Percentiles rank a stretch among this genome's conserved stretches.
These are phyloP conservation scores for Verticillium dahliae DNA, from an alignment of 2,329 filamentous ascomycete species.

Conservation along the genomic window DNA sequence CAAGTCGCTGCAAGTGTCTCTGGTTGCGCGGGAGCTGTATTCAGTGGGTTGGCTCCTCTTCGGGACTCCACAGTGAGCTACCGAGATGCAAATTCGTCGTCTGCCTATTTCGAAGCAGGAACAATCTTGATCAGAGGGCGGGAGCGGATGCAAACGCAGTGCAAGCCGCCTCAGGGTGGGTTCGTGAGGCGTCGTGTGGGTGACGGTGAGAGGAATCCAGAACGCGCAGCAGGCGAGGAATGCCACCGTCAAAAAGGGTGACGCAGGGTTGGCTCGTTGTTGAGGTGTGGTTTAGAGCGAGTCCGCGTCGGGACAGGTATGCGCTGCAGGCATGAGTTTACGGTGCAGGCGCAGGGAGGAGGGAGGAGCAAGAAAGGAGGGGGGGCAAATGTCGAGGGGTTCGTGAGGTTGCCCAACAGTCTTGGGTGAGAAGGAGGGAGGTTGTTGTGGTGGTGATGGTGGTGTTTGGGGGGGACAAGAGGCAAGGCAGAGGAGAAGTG, in stretches of 20 bases:
- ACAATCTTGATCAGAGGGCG: neutral
- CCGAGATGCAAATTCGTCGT: neutral
- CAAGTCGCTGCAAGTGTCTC: neutral
- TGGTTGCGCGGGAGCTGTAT: neutral
- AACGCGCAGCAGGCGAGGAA: neutral
- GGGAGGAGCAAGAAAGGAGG: neutral
- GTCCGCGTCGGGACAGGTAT: neutral
- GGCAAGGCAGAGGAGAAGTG: constrained; percentile 2
- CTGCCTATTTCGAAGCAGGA: neutral
- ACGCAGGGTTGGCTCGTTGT: neutral
- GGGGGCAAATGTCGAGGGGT: neutral
- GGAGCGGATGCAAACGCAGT: neutral
- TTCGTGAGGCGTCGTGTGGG: neutral
- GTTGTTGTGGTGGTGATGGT: constrained; percentile 1
- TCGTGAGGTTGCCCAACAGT: neutral
- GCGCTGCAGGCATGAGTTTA: neutral
- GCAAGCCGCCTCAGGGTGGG: neutral
- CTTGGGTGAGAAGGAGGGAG: neutral
- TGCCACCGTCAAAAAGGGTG: neutral
- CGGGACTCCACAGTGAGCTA: neutral
- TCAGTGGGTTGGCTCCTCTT: neutral
- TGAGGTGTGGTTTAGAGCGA: neutral
- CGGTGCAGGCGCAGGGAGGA: neutral
- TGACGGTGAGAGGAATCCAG: neutral
- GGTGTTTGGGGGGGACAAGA: neutral